phyloP scores from a whole-genome alignment of 306 rosid genomes.

The Gastrolobium bilobum region DNA sequence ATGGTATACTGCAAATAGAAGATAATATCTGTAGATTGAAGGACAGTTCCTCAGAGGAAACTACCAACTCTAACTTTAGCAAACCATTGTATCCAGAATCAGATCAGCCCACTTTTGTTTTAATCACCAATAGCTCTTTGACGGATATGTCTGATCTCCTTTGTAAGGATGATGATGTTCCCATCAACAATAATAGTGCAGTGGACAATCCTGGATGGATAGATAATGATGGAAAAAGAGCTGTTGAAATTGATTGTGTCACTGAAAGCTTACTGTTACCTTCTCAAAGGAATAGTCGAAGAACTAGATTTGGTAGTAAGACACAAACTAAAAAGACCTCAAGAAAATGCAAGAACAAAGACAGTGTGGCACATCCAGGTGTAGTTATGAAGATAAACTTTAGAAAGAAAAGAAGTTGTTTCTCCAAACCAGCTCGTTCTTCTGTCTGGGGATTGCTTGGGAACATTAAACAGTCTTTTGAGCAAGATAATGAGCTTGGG shows the following conservation, averaged over 20 bases:
- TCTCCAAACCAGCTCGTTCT: constrained; percentile 77
- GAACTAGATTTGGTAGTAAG: constrained; percentile 66
- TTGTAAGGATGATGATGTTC: constrained; percentile 51
- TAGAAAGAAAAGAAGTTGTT: constrained; percentile 86
- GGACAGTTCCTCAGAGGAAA: constrained; percentile 48
- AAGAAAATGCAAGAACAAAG: constrained; percentile 68
- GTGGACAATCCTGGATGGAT: constrained; percentile 50
- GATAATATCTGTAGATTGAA: constrained; percentile 53
- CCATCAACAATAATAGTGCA: constrained; percentile 51
- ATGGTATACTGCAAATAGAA: constrained; percentile 46
- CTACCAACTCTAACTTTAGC: constrained; percentile 48
- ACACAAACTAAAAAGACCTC: constrained; percentile 63
- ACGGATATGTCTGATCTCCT: constrained; percentile 55
- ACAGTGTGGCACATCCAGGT: constrained; percentile 50
- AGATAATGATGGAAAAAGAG: constrained; percentile 60
- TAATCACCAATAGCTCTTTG: constrained; percentile 51
- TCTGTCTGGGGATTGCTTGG: constrained; percentile 87
- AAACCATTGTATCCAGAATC: constrained; percentile 54
- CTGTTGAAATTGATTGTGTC: constrained; percentile 56
- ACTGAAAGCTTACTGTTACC: constrained; percentile 57
- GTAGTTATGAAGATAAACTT: constrained; percentile 53
- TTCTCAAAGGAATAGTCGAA: constrained; percentile 64
- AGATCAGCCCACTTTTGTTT: constrained; percentile 54
- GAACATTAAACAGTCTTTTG: constrained; percentile 65
- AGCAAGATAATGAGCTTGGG: constrained; percentile 59